Base-by-base conservation (phyloP, 1,284 basidiomycete genomes). In the Sanghuangporus weigelae region DNA sequence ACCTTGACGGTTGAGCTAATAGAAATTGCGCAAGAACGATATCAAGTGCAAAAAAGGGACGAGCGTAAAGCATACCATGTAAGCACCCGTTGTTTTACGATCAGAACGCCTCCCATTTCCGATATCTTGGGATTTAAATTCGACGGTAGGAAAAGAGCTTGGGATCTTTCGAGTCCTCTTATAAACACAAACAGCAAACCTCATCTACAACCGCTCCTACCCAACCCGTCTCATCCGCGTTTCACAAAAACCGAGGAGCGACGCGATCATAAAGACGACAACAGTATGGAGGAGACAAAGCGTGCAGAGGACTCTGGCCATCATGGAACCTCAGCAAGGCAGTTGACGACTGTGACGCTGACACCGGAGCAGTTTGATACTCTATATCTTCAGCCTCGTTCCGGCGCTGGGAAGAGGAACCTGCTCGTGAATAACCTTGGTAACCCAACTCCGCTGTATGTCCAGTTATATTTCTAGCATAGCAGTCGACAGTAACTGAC, bases 361-460 rank as follows among this genome's bases (percentile, higher is more conserved):
- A 63, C 66, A 11, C 57, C 61, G 26, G 58, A 63, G 54, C 66
- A 67, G 46, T 67, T 67, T 53, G 66, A 67, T 38, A 39, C 48
- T 31, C 50, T 67, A n/a, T 67, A 67, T 56, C 61, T 67, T 23
- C 65, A 66, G 59, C 66, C 66, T 16, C 50, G 48, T 19, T 55
- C 51, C 21, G 26, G 54, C 21, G n/a, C 21, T n/a, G 11, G 40
- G 16, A 40, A 46, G 11, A 19, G 53, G 19, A 42, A 46, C 16
- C 44, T 19, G 16, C 44, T 46, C 16, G 44, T 46, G 44, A 46
- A n/a, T 19, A 31, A 56, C 38, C 39, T 67, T 14, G 66, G 62
- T 12, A 67, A 67, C 55, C 62, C 65, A n/a, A 56, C 66, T 10
- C 58, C 66, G 21, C 46, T 67, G 66, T 67, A 40, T 51, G 65